Evolutionary conservation across 805 yeast genomes (phyloP).

Genomic region (Saccharomyces kudriavzevii): DNA sequence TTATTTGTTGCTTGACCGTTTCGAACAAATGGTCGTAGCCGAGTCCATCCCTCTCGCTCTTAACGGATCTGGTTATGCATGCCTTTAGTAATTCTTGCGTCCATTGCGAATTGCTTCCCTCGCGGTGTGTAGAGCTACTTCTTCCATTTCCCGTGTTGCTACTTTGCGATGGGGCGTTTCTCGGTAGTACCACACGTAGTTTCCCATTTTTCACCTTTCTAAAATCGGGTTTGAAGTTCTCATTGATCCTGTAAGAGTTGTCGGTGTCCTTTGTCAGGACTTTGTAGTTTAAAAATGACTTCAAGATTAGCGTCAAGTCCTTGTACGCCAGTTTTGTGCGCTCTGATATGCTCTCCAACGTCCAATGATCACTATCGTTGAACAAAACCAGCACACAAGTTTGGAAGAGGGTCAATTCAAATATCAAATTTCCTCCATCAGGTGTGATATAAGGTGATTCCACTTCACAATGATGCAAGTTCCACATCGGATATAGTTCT

Average conservation of each 20-base stretch:
- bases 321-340: slow-evolving; percentile 3
- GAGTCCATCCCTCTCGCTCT: slow-evolving; percentile 9
- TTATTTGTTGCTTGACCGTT: slow-evolving; percentile 9
- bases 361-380: slow-evolving; percentile 12
- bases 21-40: slow-evolving; percentile 8
- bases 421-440: slow-evolving; percentile 8
- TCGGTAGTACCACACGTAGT: slow-evolving; percentile 15
- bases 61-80: slow-evolving; percentile 20
- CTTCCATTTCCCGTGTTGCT: not conserved
- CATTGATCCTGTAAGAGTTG: slow-evolving; percentile 12
- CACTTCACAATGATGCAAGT: slow-evolving; percentile 27
- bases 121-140: slow-evolving; percentile 10
- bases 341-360: slow-evolving; percentile 7
- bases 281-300: slow-evolving; percentile 15
- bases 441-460: slow-evolving; percentile 13
- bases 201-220: slow-evolving; percentile 16
- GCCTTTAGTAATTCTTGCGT: slow-evolving; percentile 23
- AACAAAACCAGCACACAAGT: slow-evolving; percentile 20
- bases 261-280: slow-evolving; percentile 8
- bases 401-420: slow-evolving; percentile 24
- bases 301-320: slow-evolving; percentile 9
- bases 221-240: slow-evolving; percentile 16
- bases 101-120: slow-evolving; percentile 24
- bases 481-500: slow-evolving; percentile 14
- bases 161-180: not conserved